A percentile compares a stretch with the other conserved stretches of the same genome.
These are phyloP conservation scores for Albizia julibrissin DNA, from an alignment of 306 rosid species.

Conservation along the genomic window DNA sequence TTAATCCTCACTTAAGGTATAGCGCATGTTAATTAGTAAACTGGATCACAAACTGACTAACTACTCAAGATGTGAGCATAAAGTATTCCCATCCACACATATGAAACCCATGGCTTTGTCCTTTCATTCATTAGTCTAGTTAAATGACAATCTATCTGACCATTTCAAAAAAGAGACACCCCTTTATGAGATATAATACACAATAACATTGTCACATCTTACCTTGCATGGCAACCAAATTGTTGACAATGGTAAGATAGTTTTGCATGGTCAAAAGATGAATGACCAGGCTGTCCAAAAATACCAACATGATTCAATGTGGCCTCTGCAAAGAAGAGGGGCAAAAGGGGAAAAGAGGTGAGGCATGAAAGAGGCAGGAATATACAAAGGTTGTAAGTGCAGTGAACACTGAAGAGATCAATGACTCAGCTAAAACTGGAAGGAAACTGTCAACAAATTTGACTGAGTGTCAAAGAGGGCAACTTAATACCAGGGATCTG, in stretches of 20 bases:
- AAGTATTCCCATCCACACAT: conserved; percentile 20
- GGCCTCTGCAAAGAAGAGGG: conserved; percentile 50
- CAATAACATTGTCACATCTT: conserved; percentile 26
- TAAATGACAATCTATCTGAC: conserved; percentile 25
- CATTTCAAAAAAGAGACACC: conserved; percentile 7
- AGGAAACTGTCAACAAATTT: conserved; percentile 24
- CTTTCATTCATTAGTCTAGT: conserved; percentile 2
- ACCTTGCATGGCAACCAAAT: conserved; percentile 71
- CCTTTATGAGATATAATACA: conserved; percentile 3
- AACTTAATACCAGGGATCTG: conserved; percentile 63
- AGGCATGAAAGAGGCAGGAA: conserved; percentile 1
- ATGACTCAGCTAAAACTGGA: conserved; percentile 4
- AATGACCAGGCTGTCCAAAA: conserved; percentile 33
- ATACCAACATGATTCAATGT: conserved; percentile 53
- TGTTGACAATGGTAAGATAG: conserved; percentile 65
- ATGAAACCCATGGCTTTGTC: conserved; percentile 16
- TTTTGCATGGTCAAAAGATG: conserved; percentile 49
- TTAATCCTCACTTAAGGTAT: conserved; percentile 16
- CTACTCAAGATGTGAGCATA: conserved; percentile 21
- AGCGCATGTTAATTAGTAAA: not conserved
- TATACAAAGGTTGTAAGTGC: conserved; percentile 11
- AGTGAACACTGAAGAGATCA: conserved; percentile 16
- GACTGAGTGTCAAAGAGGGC: not conserved
- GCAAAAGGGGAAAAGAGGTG: not conserved
- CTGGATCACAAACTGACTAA: conserved; percentile 28